Percentiles rank a stretch among this genome's conserved stretches.
These are phyloP conservation scores for Populus hybrid DNA, from an alignment of 441 rosid species.

Conservation along the genomic window DNA sequence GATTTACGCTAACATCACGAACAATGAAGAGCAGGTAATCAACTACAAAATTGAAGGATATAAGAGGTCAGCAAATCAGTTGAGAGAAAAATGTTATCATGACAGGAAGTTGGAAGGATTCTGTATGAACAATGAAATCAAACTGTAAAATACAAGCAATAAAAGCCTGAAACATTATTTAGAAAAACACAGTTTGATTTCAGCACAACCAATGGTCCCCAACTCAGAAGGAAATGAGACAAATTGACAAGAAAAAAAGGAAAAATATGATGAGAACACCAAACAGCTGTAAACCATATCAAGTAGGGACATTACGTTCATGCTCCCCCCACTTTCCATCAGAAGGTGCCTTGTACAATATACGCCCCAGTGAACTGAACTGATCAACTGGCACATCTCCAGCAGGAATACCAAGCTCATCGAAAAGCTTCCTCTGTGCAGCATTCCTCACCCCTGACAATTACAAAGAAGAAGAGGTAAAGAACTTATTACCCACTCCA, in stretches of 20 bases:
- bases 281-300: not conserved
- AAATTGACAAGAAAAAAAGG: not conserved
- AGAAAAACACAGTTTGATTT: not conserved
- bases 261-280: not conserved
- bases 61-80: not conserved
- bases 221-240: not conserved
- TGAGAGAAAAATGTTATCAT: not conserved
- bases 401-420: conserved; percentile 87
- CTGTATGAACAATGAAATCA: not conserved
- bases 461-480: conserved; percentile 11
- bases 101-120: not conserved
- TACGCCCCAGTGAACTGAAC: conserved; percentile 68
- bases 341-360: conserved; percentile 92
- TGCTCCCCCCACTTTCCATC: conserved; percentile 99
- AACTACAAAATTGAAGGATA: conserved; percentile 43
- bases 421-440: conserved; percentile 93
- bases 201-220: not conserved
- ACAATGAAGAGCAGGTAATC: conserved; percentile 85
- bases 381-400: conserved; percentile 81
- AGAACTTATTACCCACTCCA: not conserved
- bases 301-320: conserved; percentile 54
- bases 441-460: conserved; percentile 87
- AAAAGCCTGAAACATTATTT: not conserved
- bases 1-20: conserved; percentile 62
- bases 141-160: not conserved